Evolutionary conservation across 148 eudicot genomes (phyloP).

Genomic region (Polygonum aviculare): DNA sequence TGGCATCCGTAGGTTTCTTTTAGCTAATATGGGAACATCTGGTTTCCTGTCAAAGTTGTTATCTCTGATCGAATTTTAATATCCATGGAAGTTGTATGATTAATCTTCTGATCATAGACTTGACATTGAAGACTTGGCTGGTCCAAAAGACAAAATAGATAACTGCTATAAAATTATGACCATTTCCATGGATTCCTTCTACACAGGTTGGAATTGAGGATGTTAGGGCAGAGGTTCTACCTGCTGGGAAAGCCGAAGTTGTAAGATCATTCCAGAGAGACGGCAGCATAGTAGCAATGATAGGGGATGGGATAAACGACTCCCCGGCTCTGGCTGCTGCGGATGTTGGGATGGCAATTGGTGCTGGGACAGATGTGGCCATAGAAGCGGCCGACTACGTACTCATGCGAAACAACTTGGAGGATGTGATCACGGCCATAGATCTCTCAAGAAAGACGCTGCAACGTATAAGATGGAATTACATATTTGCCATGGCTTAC

Average conservation of each 20-base stretch:
- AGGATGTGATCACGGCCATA: conserved; percentile 93
- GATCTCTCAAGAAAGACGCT: conserved; percentile 93
- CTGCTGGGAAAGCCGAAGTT: conserved; percentile 94
- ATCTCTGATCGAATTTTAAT: not conserved
- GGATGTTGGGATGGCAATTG: conserved; percentile 96
- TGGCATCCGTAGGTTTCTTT: not conserved
- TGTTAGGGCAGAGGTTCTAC: conserved; percentile 88
- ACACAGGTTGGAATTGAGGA: conserved; percentile 82
- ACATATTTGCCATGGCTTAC: conserved; percentile 88
- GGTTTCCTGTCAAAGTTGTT: not conserved
- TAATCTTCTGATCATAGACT: not conserved
- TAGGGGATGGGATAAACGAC: conserved; percentile 96
- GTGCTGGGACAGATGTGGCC: conserved; percentile 96
- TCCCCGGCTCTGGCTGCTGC: conserved; percentile 96
- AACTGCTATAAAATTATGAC: not conserved
- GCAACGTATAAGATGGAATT: conserved; percentile 64
- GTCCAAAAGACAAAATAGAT: not conserved
- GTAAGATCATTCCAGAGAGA: conserved; percentile 65
- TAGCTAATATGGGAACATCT: not conserved
- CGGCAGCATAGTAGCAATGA: conserved; percentile 88
- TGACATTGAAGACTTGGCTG: not conserved
- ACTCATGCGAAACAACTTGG: conserved; percentile 79
- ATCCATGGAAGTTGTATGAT: not conserved
- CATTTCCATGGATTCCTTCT: not conserved
- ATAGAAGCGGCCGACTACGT: conserved; percentile 97